Base-by-base conservation (phyloP, 345 rosid species). In the Acer negundo region DNA sequence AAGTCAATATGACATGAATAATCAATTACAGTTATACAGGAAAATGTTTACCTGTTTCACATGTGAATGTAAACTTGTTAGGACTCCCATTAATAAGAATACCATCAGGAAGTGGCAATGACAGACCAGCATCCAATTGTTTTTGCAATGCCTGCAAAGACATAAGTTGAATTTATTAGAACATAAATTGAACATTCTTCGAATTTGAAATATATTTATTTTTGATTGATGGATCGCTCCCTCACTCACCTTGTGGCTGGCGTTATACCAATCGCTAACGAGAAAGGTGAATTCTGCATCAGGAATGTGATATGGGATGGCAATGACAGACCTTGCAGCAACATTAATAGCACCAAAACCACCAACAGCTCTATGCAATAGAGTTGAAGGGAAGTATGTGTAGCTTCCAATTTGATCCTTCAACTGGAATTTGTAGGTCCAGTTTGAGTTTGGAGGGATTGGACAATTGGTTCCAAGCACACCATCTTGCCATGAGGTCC, bases 381-480 rank as follows among this genome's bases (percentile, higher is more conserved):
- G 49, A 13, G 87, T 90, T 28, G 98, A 90, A 75, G 93, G 92
- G 78, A 88, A 93, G 85, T 95, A 95, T 51, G 67, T 80, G 78
- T 7, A 90, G 62, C 90, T 85, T 3, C 97, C 98, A 51, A 95
- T 88, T 70, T 95, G 97, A 64, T 95, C 98, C 72, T 95, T 95
- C 44, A 84, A 2, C 77, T 95, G 97, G 83, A 90, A 93, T 70
- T 89, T 79, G 83, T 93, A 95, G 6, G 97, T 91, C 95, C 97
- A 93, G 83, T 87, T 95, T 9, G 88, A 56, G 81, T 85, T 84
- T 1, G 95, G 94, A 70, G 72, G 92, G 68, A 95, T 88, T 2
- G 97, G 95, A 70, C 98, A 95, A n/a, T 95, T 89, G 47, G 98
- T 95, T 69, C 97, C 98, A 26, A 90, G 80, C 51, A 95, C 92